A percentile compares a stretch with the other conserved stretches of the same genome.
phyloP scores from a whole-genome alignment of 2,329 filamentous ascomycete species.

The Graphiopsis chlorocephala region DNA sequence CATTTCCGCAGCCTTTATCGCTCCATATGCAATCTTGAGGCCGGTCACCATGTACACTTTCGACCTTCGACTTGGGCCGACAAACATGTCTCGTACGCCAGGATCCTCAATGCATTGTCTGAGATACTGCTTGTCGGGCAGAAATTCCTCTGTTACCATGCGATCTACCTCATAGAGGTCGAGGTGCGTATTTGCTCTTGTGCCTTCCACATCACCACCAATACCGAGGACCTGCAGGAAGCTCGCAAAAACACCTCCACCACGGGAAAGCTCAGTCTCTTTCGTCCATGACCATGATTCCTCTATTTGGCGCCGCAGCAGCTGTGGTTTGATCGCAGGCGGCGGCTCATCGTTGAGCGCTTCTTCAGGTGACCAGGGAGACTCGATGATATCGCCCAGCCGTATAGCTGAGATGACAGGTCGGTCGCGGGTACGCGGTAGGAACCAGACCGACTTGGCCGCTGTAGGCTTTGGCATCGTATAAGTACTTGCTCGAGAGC shows the following conservation, averaged over 20 bases:
- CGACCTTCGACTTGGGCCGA: neutral
- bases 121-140: constrained; percentile 3
- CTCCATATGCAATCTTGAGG: neutral
- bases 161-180: neutral
- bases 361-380: neutral
- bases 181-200: neutral
- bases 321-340: neutral
- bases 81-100: neutral
- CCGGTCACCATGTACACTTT: constrained; percentile 4
- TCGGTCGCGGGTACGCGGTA: neutral
- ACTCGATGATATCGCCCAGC: neutral
- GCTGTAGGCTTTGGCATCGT: neutral
- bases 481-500: neutral
- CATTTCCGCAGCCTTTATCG: neutral
- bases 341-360: constrained; percentile 2
- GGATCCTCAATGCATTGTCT: neutral
- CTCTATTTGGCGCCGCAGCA: neutral
- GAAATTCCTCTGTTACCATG: neutral
- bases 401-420: neutral
- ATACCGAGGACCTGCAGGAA: neutral
- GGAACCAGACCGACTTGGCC: neutral
- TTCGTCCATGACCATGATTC: neutral
- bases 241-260: neutral
- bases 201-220: neutral
- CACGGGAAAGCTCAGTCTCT: neutral